phyloP scores from a whole-genome alignment of 2,329 filamentous ascomycete species.

The Zymoseptoria passerinii region DNA sequence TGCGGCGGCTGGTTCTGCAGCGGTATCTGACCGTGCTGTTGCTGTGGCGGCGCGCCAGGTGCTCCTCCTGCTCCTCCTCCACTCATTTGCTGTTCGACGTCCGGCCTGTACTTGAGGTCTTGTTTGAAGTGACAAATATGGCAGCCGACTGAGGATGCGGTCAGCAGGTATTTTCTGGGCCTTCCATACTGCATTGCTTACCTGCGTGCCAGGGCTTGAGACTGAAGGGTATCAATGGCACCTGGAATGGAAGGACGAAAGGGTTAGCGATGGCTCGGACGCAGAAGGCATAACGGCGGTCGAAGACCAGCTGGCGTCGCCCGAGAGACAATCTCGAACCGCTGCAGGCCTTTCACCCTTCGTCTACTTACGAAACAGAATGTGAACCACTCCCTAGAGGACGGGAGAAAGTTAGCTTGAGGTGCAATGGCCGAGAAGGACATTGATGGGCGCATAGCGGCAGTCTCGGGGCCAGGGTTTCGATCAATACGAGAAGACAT shows the following conservation, averaged over 20 bases:
- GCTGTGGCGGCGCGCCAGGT: background rate
- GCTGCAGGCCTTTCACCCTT: no score
- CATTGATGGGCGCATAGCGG: constrained; percentile 6
- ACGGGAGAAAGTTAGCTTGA: background rate
- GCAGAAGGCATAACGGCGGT: no score
- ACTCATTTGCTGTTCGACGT: constrained; percentile 31
- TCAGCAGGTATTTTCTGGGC: no score
- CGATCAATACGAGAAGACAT: background rate
- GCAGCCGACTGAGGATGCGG: constrained; percentile 47
- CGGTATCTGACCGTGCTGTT: constrained; percentile 21
- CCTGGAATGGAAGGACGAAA: background rate
- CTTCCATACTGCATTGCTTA: no score
- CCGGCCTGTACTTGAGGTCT: constrained; percentile 39
- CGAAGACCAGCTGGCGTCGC: no score
- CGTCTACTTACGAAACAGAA: constrained; percentile 26
- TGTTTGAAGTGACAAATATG: constrained; percentile 70
- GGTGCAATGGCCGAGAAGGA: background rate
- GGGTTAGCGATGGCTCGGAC: background rate
- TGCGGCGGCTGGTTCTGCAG: constrained; percentile 26
- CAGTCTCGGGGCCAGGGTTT: background rate
- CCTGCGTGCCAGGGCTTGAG: constrained; percentile 45
- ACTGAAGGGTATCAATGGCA: constrained; percentile 65
- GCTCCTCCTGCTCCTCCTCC: constrained; percentile 15
- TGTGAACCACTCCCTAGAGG: constrained; percentile 57
- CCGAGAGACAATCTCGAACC: no score